phyloP scores from a whole-genome alignment of 345 rosid genomes.

The Boechera retrofracta region DNA sequence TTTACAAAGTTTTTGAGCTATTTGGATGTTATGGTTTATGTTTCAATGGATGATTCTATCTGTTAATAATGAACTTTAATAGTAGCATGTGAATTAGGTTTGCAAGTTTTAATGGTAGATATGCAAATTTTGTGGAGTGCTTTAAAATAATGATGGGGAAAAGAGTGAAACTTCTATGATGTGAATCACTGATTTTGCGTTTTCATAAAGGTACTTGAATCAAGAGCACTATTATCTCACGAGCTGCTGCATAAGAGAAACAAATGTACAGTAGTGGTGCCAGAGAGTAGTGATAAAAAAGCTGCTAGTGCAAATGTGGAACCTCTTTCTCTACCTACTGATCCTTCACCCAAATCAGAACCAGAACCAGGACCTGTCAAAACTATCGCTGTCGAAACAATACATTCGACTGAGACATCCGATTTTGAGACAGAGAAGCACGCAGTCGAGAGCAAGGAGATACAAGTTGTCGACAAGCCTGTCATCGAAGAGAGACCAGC shows the following conservation, averaged over 20 bases:
- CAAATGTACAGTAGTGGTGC: conserved; percentile 53
- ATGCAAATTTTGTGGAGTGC: not conserved
- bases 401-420: conserved; percentile 46
- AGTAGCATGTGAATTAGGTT: not conserved
- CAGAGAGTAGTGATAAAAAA: conserved; percentile 46
- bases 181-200: not conserved
- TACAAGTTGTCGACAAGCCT: conserved; percentile 64
- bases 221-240: conserved; percentile 78
- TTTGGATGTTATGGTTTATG: not conserved
- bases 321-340: conserved; percentile 44
- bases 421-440: conserved; percentile 71
- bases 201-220: conserved; percentile 66
- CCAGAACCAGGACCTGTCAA: conserved; percentile 26
- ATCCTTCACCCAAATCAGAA: conserved; percentile 38
- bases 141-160: not conserved
- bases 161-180: conserved; percentile 13
- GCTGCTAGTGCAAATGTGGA: conserved; percentile 7
- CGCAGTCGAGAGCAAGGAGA: conserved; percentile 56
- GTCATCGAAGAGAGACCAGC: conserved; percentile 63
- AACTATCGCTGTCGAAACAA: conserved; percentile 34
- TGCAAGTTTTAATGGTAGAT: not conserved
- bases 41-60: not conserved
- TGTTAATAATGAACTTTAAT: not conserved
- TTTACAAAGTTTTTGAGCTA: not conserved
- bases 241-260: conserved; percentile 71